phyloP scores from a whole-genome alignment of 2,329 filamentous ascomycete species.

The Neocucurbitaria cava region DNA sequence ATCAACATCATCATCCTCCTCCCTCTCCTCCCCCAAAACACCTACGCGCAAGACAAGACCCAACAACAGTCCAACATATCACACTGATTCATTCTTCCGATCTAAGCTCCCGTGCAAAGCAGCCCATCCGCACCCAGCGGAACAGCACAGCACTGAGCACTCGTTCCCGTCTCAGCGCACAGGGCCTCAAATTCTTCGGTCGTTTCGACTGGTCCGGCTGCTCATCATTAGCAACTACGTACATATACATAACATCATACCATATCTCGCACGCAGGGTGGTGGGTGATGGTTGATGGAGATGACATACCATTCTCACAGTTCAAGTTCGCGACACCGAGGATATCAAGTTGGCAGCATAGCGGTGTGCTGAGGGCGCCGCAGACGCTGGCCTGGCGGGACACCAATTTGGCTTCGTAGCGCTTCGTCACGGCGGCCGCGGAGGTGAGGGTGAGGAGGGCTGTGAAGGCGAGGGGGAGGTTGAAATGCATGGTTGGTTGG shows the following conservation, averaged over 20 bases:
- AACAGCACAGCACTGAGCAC: slow-evolving; percentile 27
- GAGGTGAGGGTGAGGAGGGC: slow-evolving; percentile 18
- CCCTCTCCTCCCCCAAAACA: too few species aligned
- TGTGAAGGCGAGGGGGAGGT: slow-evolving; percentile 11
- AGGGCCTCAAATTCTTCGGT: slow-evolving; percentile 19
- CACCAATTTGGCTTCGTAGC: neutral
- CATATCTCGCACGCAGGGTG: too few species aligned
- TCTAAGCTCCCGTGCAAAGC: slow-evolving; percentile 25
- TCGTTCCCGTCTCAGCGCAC: slow-evolving; percentile 18
- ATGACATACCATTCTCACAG: slow-evolving; percentile 24
- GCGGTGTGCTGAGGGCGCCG: slow-evolving; percentile 16
- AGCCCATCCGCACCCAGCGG: slow-evolving; percentile 17
- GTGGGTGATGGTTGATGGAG: too few species aligned
- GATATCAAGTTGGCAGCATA: slow-evolving; percentile 27
- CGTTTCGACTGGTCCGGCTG: slow-evolving; percentile 14
- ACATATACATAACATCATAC: too few species aligned
- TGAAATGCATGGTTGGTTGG: slow-evolving; percentile 16
- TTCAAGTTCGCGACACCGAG: slow-evolving; percentile 22
- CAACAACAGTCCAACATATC: neutral
- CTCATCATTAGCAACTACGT: too few species aligned
- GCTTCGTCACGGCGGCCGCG: slow-evolving; percentile 15
- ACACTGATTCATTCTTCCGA: too few species aligned
- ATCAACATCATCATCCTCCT: too few species aligned
- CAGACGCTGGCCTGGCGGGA: slow-evolving; percentile 14
- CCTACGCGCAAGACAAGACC: too few species aligned